These are phyloP conservation scores for Stephanodiscus triporus DNA, from an alignment of 108 stramenopile species.

Conservation along the genomic window DNA sequence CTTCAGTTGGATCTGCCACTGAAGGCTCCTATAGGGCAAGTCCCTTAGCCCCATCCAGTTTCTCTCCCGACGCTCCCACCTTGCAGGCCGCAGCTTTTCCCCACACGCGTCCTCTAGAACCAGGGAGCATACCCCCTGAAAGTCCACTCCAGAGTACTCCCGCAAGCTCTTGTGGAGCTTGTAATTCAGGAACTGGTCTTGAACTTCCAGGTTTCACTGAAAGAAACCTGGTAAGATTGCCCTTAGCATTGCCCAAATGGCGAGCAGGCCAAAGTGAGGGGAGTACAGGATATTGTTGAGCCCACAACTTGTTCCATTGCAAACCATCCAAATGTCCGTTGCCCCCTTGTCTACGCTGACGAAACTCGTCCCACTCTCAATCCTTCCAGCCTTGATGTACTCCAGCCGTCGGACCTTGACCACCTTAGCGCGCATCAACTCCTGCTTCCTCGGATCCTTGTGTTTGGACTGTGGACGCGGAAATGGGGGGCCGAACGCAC, in stretches of 20 bases:
- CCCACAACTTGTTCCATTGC: constrained; percentile 47
- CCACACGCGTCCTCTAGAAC: not conserved
- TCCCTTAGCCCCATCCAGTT: constrained; percentile 29
- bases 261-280: constrained; percentile 51
- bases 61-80: constrained; percentile 24
- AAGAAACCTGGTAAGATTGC: constrained; percentile 21
- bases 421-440: constrained; percentile 16
- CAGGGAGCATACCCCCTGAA: constrained; percentile 34
- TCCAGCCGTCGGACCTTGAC: constrained; percentile 15
- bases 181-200: constrained; percentile 55
- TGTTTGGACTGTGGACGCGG: not conserved
- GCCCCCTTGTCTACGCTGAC: constrained; percentile 52
- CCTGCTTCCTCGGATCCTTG: not conserved
- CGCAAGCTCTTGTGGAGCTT: too few relatives aligned
- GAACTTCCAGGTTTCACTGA: constrained; percentile 46
- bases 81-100: not conserved
- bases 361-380: constrained; percentile 14
- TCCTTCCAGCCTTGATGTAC: constrained; percentile 16
- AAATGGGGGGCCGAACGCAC: constrained; percentile 10
- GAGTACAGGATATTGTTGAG: constrained; percentile 46
- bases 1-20: not conserved
- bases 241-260: not conserved
- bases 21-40: constrained; percentile 25
- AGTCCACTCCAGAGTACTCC: constrained; percentile 40
- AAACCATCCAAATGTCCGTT: constrained; percentile 45